phyloP scores from a whole-genome alignment of 129 eudicot genomes.

The Cynara cardunculus region DNA sequence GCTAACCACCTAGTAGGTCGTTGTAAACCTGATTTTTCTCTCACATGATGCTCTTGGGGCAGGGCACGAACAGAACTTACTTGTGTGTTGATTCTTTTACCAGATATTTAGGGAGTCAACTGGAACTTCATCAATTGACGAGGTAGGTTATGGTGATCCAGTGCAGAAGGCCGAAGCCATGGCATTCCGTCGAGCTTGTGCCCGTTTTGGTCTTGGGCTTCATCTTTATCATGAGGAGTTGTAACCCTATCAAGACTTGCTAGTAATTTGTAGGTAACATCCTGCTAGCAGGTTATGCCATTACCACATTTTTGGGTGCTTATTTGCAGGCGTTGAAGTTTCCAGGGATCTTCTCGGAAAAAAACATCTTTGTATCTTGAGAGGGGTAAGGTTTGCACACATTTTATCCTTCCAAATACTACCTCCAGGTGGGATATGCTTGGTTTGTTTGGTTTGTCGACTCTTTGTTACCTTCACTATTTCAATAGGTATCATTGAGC shows the following conservation, averaged over 20 bases:
- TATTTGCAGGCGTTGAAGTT: not conserved
- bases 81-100: conserved; percentile 14
- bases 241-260: conserved; percentile 15
- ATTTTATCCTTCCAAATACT: too few relatives aligned
- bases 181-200: conserved; percentile 98
- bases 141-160: conserved; percentile 70
- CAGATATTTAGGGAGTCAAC: conserved; percentile 87
- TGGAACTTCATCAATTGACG: conserved; percentile 61
- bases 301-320: conserved; percentile 21
- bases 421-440: not conserved
- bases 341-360: not conserved
- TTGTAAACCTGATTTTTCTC: too few relatives aligned
- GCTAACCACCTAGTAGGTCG: not conserved
- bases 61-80: not conserved
- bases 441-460: not conserved
- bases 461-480: not conserved
- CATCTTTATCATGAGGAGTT: conserved; percentile 91
- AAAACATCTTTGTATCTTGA: not conserved
- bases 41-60: too few relatives aligned
- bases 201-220: conserved; percentile 96
- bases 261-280: not conserved
- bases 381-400: not conserved
- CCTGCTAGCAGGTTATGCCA: conserved; percentile 4
- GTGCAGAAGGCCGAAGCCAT: conserved; percentile 93
- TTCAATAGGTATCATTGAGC: not conserved